Evolutionary conservation across 495 filamentous ascomycete species (phyloP), one percentile per base, ranked within the genome.

Genomic region (Durotheca rogersii): DNA sequence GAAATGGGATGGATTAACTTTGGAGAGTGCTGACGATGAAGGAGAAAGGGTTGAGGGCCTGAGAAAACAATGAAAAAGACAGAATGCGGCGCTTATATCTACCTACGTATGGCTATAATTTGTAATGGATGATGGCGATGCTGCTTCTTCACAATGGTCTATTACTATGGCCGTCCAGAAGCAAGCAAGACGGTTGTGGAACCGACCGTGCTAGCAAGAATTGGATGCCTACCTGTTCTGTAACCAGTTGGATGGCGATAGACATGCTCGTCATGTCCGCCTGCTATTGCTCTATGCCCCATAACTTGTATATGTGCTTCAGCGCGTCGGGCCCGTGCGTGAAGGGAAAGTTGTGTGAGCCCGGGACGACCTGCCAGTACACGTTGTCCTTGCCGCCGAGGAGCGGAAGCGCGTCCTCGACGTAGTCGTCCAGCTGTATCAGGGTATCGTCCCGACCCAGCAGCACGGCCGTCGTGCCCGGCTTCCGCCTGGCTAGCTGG

Each of bases 311-410:
- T n/a, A 80, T 65, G 14, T 56, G 66, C 43, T 56, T 57, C 61
- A 76, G 50, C 29, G 70, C 64, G 29, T 74, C 64, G 6, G 51
- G 36, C 3, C 55, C 40, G 33, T 67, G 56, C 14, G 74, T 73
- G 47, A 77, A 72, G 3, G 77, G 76, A 34, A 81, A 81, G 19
- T 77, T 78, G 53, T 81, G 78, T 7, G 62, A 71, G 6, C 75
- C 72, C 16, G 70, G 56, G 4, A 82, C 64, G 7, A 72, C 47
- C 14, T 57, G 65, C 67, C 73, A 75, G 23, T 58, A 58, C 7
- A 77, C 59, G 14, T 67, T 65, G 1, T 70, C 67, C 23, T 44
- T 32, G 32, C 76, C 63, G 46, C 65, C 65, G 34, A 72, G 14
- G 15, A 74, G 54, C 27, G 67, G 69, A 16, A 71, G 58, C 15